Evolutionary conservation across 768 basidiomycete genomes (phyloP), one percentile per base, ranked within the genome.

Genomic region (Mycena epipterygia): DNA sequence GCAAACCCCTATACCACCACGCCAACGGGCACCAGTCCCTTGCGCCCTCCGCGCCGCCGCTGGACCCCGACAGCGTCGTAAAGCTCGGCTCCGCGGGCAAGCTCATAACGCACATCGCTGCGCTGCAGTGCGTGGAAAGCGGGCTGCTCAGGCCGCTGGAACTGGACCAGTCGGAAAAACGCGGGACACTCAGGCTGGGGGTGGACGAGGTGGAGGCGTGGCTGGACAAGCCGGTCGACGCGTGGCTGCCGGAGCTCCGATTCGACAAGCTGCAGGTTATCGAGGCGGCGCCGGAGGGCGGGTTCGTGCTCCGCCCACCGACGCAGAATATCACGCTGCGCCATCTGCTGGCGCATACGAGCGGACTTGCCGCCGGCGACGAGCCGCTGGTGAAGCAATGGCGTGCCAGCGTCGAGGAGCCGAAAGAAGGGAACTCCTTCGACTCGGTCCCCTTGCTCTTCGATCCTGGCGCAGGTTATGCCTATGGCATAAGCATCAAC

Each of bases 321-420:
- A 29, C 9, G 2, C 23, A 29, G 13, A 46, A 57, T 30, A 72
- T 72, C 44, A 72, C 71, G 3, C 67, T 68, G n/a, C 71, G 66
- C n/a, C 71, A 72, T n/a, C 39, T 72, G 25, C 67, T 72, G 21
- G 68, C 71, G 33, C 71, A 72, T 49, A 58, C 66, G 12, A 72
- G 71, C 39, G 71, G 71, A 21, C 19, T 72, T 25, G 53, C 53
- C 32, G 60, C 49, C 30, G 42, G 42, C 21, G 64, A 66, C 27
- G 52, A 67, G n/a, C 59, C 60, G 19, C 65, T 71, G 9, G 58
- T 71, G 1, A 33, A 71, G 41, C 4, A 30, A 23, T 71, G 70
- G 70, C 30, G 44, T 0, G 46, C 51, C 30, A 58, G 48, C 30
- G 48, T 53, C 42, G 58, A 59, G 1, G 12, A 61, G 11, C 30